Base-by-base conservation (phyloP, 148 eudicot species). In the Fagopyrum tataricum region DNA sequence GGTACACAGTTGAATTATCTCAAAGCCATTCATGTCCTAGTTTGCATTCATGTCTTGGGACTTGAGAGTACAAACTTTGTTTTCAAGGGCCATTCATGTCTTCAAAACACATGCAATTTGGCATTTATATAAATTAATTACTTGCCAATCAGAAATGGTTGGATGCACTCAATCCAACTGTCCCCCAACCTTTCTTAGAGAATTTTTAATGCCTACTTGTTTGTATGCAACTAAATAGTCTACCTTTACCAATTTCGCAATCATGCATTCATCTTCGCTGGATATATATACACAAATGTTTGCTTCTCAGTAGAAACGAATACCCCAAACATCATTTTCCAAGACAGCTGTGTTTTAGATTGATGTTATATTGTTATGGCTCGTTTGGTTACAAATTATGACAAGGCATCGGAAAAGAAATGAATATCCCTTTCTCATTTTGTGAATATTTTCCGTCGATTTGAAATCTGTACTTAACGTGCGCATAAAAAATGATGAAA, bases 31-130 rank as follows among this genome's bases (percentile, higher is more conserved):
- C 37, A 31, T 31, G 37, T 31, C 1, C 37, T 31, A 31, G 37
- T 55, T 6, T 55, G 21, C 73, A 5, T 20, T 55, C 11, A 2
- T 55, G 61, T 55, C 61, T 20, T 55, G 4, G 7, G 23, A 11
- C 31, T 55, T 49, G 55, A 49, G 55, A 49, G 31, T 24, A 55
- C 61, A 55, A 55, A 55, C 12, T 55, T 55, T 55, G 61, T 55
- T 55, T 55, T 55, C 61, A 6, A 55, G 61, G 61, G 61, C 26
- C 61, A 55, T 55, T 11, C 21, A 23, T 55, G 61, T 20, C 26
- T 18, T 18, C 61, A 55, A 55, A 49, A 55, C 61, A 55, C 61
- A 55, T 55, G 61, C 21, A 20, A 24, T 7, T 7, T 55, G 61
- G 20, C 61, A 55, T 55, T 55, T 55, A 2, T 20, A 20, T 49